phyloP scores from a whole-genome alignment of 108 stramenopile genomes.

The Skeletonema menzelii region DNA sequence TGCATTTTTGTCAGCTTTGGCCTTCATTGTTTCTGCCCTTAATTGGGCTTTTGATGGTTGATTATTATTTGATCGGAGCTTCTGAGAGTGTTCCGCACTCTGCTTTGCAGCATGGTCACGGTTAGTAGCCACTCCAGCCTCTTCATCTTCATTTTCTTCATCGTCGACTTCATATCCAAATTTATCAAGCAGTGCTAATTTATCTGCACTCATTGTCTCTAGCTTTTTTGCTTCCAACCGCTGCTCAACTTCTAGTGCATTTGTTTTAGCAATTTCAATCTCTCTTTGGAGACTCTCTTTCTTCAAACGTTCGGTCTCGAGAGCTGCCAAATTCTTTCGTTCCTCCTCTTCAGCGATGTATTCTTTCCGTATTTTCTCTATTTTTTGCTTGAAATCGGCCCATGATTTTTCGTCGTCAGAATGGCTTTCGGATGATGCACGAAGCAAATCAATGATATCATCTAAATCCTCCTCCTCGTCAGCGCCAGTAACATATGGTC shows the following conservation, averaged over 20 bases:
- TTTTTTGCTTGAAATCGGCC: slow-evolving; percentile 52
- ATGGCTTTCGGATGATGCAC: slow-evolving; percentile 65
- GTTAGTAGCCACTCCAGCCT: slow-evolving; percentile 47
- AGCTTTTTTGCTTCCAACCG: slow-evolving; percentile 29
- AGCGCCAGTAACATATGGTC: slow-evolving; percentile 19
- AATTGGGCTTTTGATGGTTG: slow-evolving; percentile 34
- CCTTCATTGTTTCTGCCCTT: slow-evolving; percentile 38
- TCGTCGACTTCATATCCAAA: slow-evolving; percentile 75
- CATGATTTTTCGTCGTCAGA: slow-evolving; percentile 63
- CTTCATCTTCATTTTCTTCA: slow-evolving; percentile 48
- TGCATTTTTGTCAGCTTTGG: slow-evolving; percentile 41
- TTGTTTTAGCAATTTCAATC: slow-evolving; percentile 52
- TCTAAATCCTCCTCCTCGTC: slow-evolving; percentile 54
- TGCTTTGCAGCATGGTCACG: slow-evolving; percentile 51
- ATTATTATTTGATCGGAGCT: slow-evolving; percentile 16
- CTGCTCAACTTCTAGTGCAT: slow-evolving; percentile 45
- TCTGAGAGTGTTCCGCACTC: slow-evolving; percentile 34
- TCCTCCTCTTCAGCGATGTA: slow-evolving; percentile 21
- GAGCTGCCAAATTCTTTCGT: slow-evolving; percentile 30
- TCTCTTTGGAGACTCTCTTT: slow-evolving; percentile 54
- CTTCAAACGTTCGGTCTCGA: slow-evolving; percentile 38
- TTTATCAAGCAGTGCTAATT: slow-evolving; percentile 67
- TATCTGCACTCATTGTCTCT: slow-evolving; percentile 60
- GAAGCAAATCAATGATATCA: slow-evolving; percentile 66
- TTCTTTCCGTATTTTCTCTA: slow-evolving; percentile 34